These are phyloP conservation scores for Astraeus odoratus DNA, from an alignment of 768 basidiomycete genomes.

Conservation along the genomic window DNA sequence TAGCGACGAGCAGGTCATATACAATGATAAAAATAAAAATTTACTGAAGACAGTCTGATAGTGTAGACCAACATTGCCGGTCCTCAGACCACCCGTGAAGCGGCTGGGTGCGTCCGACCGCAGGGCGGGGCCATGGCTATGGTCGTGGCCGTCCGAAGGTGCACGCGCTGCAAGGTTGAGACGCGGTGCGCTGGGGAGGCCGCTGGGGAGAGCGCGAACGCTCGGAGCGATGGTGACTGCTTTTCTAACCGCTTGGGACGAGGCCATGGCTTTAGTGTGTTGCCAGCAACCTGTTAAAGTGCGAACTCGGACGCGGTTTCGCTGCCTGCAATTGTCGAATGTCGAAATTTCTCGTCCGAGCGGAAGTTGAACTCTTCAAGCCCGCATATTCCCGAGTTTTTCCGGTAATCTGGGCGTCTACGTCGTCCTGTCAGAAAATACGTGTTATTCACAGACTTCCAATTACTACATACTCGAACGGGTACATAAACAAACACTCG, in stretches of 20 bases:
- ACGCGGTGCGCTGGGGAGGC: conserved; percentile 69
- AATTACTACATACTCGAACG: no score
- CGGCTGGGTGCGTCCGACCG: conserved; percentile 57
- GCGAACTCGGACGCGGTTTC: no score
- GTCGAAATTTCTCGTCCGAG: conserved; percentile 11
- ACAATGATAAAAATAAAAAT: conserved; percentile 16
- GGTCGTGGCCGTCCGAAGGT: conserved; percentile 49
- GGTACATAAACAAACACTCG: no score
- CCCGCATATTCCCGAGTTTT: conserved; percentile 35
- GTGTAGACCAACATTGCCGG: conserved; percentile 46
- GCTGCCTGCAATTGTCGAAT: neutral
- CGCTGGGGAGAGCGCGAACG: conserved; percentile 69
- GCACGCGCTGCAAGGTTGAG: conserved; percentile 70
- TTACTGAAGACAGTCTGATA: conserved; percentile 62
- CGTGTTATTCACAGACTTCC: no score
- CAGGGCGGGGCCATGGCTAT: conserved; percentile 47
- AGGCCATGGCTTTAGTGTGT: conserved; percentile 45
- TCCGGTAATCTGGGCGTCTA: no score
- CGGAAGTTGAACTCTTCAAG: conserved; percentile 13
- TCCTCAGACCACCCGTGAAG: conserved; percentile 53
- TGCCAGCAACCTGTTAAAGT: neutral
- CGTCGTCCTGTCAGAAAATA: no score
- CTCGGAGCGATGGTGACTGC: conserved; percentile 79
- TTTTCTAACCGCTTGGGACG: conserved; percentile 72
- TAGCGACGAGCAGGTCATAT: conserved; percentile 9